These are phyloP conservation scores for Ensete ventricosum DNA, from an alignment of 176 grass and related monocot genomes.

Conservation along the genomic window DNA sequence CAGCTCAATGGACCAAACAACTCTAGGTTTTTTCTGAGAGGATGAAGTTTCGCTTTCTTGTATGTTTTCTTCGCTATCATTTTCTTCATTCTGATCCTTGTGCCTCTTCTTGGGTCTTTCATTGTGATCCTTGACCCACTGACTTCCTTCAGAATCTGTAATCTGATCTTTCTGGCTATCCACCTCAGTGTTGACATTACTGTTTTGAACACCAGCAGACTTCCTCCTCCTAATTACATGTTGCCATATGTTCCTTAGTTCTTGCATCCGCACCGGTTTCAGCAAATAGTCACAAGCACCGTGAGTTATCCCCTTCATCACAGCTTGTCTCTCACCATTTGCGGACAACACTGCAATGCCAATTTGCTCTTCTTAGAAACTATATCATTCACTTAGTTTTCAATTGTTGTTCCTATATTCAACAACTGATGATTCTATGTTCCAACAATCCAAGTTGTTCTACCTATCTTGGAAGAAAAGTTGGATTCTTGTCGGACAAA, in stretches of 20 bases:
- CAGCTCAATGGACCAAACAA: constrained; percentile 38
- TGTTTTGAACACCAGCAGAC: not conserved
- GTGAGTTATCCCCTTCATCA: constrained; percentile 42
- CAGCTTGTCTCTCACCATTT: constrained; percentile 21
- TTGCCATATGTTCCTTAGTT: constrained; percentile 48
- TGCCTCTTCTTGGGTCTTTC: constrained; percentile 21
- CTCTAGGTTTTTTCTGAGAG: constrained; percentile 30
- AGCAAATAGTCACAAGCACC: constrained; percentile 45
- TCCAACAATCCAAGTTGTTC: not conserved
- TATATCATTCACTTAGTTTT: too few relatives aligned
- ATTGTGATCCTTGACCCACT: not conserved
- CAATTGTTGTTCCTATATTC: too few relatives aligned
- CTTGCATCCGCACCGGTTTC: constrained; percentile 37
- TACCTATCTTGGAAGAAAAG: not conserved
- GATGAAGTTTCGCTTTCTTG: not conserved
- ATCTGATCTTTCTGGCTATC: constrained; percentile 18
- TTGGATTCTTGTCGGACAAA: not conserved
- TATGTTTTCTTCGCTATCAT: constrained; percentile 17
- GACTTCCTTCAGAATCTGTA: constrained; percentile 17
- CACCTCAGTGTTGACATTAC: constrained; percentile 8
- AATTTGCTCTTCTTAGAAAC: too few relatives aligned
- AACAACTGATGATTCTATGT: too few relatives aligned
- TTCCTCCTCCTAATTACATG: constrained; percentile 33
- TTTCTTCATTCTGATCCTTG: constrained; percentile 6
- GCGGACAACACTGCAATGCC: constrained; percentile 44